Conservation (phyloP, 108 stramenopile genomes). For the Conticribra guillardii region DNA sequence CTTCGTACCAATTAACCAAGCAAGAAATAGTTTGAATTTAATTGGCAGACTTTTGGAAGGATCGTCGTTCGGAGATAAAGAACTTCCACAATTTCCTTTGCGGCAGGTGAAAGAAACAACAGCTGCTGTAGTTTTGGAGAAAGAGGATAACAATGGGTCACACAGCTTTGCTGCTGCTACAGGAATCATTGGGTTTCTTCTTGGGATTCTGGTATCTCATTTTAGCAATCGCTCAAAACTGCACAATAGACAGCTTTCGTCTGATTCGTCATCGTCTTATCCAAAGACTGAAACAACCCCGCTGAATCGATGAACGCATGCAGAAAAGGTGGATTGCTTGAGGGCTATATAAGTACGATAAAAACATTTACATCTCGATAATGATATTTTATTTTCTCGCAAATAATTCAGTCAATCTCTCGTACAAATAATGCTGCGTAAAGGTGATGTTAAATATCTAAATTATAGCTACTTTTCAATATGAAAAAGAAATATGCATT, state of each 20-base stretch:
- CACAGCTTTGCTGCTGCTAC: slow-evolving; percentile 2
- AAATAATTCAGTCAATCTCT: no score
- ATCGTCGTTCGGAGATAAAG: slow-evolving; percentile 46
- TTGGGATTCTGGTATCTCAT: slow-evolving; percentile 16
- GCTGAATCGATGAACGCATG: not conserved
- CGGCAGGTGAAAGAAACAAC: not conserved
- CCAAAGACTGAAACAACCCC: slow-evolving; percentile 20
- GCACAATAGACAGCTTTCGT: slow-evolving; percentile 6
- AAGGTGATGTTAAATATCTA: not conserved
- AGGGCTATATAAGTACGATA: no score
- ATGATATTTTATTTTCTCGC: no score
- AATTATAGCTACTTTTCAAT: not conserved
- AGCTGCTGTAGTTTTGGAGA: not conserved
- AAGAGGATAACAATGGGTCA: not conserved
- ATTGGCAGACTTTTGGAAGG: slow-evolving; percentile 57
- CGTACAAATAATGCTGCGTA: no score
- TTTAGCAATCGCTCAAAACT: not conserved
- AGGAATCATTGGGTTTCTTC: slow-evolving; percentile 33
- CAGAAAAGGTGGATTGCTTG: not conserved
- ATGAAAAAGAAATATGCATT: not conserved
- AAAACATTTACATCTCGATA: no score
- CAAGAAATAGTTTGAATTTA: slow-evolving; percentile 56
- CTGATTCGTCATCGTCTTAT: slow-evolving; percentile 7
- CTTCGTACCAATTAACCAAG: slow-evolving; percentile 71
- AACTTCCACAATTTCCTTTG: slow-evolving; percentile 40